Evolutionary conservation across 371 early-diverging fungal genomes (phyloP).

Genomic region (Mucor saturninus): DNA sequence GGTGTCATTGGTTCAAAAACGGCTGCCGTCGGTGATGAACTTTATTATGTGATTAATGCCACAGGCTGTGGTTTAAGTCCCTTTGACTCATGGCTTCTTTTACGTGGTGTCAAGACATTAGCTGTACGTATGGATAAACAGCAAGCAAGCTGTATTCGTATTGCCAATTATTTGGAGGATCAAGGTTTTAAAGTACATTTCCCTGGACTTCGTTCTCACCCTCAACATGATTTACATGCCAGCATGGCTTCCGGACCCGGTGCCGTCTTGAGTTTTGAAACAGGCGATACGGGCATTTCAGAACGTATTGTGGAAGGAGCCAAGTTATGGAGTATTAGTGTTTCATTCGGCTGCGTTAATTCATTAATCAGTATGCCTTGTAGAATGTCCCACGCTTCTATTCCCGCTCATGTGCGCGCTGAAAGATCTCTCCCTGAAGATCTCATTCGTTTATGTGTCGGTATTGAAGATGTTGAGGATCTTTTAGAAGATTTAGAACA

Average conservation of each 20-base stretch:
- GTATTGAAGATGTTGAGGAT: slow-evolving; percentile 95
- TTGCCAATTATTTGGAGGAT: slow-evolving; percentile 82
- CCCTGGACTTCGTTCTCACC: slow-evolving; percentile 88
- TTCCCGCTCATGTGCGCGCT: slow-evolving; percentile 88
- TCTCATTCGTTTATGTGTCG: slow-evolving; percentile 95
- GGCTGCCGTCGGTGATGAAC: slow-evolving; percentile 71
- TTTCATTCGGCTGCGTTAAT: slow-evolving; percentile 96
- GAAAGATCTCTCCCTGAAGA: slow-evolving; percentile 91
- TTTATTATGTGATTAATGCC: slow-evolving; percentile 89
- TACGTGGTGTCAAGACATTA: slow-evolving; percentile 90
- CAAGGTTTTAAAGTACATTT: slow-evolving; percentile 85
- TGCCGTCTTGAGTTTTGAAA: slow-evolving; percentile 93
- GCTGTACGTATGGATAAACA: slow-evolving; percentile 89
- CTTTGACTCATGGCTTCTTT: slow-evolving; percentile 86
- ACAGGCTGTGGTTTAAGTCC: slow-evolving; percentile 89
- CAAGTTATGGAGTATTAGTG: slow-evolving; percentile 89
- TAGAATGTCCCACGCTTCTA: slow-evolving; percentile 96
- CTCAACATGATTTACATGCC: slow-evolving; percentile 85
- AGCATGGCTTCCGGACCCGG: slow-evolving; percentile 87
- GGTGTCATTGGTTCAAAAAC: slow-evolving; percentile 82
- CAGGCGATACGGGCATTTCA: slow-evolving; percentile 83
- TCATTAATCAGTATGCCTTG: slow-evolving; percentile 97
- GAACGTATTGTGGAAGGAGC: slow-evolving; percentile 86
- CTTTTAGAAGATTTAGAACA: slow-evolving; percentile 84
- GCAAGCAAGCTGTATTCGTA: slow-evolving; percentile 72